Base-by-base conservation (phyloP, 2,329 filamentous ascomycete species). In the Parafenestella ontariensis region DNA sequence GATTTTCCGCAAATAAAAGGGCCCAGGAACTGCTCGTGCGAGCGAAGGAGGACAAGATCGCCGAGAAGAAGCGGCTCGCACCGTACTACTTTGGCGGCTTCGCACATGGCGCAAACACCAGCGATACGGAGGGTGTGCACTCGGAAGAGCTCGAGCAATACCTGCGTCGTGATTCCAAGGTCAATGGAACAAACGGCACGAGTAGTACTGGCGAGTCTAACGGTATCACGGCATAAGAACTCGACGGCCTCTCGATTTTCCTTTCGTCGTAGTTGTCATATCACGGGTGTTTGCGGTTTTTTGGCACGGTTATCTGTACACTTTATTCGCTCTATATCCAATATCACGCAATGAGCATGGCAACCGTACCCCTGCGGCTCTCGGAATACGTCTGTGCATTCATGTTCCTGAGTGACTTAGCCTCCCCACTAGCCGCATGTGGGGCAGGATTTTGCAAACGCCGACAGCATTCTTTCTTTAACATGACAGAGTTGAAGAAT, bases 81-180 rank as follows among this genome's bases (percentile, higher is more conserved):
- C 69, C 70, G 1, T 73, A 73, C 52, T 73, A 71, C 42, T 66
- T 73, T 42, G 70, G 70, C 8, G 70, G 70, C 2, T 73, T 73
- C 36, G 55, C 66, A 2, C 65, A 71, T 42, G 70, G 70, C 31
- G 69, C 70, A 24, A 73, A 73, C 28, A 59, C 65, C 15, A 70
- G 60, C 29, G 54, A 64, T 29, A 66, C 62, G 0, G 60, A 69
- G 33, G 69, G 70, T 18, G 70, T 73, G 1, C 70, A 73, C 40
- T 68, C 61, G 0, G 60, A 62, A 24, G 70, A 73, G 34, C 45
- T 73, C 21, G 50, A 59, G 43, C 59, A 54, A 18, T 72, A 69
- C 44, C 29, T 72, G 28, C 37, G 36, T 13, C 44, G 46, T 10
- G 41, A 54, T 54, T 61, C 44, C 52, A 56, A 54, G 40, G 36